Evolutionary conservation across 768 basidiomycete genomes (phyloP), one percentile per base, ranked within the genome.

Genomic region (Boletus eberwhitei): DNA sequence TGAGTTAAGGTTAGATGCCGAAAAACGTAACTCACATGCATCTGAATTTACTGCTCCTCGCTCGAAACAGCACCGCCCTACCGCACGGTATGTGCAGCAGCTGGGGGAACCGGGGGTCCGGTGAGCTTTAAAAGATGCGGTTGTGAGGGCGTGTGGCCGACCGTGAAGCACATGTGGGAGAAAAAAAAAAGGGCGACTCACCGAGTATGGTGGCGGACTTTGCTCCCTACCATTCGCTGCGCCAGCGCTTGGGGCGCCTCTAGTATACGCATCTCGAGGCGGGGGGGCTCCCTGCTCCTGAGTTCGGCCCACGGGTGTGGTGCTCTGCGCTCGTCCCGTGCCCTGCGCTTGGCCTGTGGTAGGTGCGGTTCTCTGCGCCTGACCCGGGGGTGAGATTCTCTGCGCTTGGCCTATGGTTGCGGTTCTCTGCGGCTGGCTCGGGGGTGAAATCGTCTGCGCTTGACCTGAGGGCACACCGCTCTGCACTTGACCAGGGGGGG

Each of bases 201-300:
- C 68, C n/a, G 69, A 63, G 40, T 66, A 66, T 1, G 66, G 65
- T 2, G 65, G 65, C 26, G 65, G 66, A 51, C 55, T 65, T 21
- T 22, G 51, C 8, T 54, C 48, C 37, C 22, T n/a, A 17, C 19
- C 46, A 11, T 46, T 48, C n/a, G n/a, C 1, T 5, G 21, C 21
- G 8, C 43, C 34, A 16, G 19, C 13, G 13, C 44, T 17, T 17
- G 29, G 48, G 11, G 43, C 11, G n/a, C 12, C 51, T 8, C 50
- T 44, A 40, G 46, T 19, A 19, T 54, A 31, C 8, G 48, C 42
- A 31, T 7, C 48, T 26, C 39, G 66, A 29, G 56, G 58, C 16
- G 47, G 48, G 9, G 50, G 29, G 14, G 24, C 5, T 5, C 47
- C 38, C 34, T 42, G 47, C 9, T 40, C 50, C 31, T 26, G 47